These are phyloP conservation scores for Botrytis tulipae DNA, from an alignment of 2,329 filamentous ascomycete genomes.

Conservation along the genomic window DNA sequence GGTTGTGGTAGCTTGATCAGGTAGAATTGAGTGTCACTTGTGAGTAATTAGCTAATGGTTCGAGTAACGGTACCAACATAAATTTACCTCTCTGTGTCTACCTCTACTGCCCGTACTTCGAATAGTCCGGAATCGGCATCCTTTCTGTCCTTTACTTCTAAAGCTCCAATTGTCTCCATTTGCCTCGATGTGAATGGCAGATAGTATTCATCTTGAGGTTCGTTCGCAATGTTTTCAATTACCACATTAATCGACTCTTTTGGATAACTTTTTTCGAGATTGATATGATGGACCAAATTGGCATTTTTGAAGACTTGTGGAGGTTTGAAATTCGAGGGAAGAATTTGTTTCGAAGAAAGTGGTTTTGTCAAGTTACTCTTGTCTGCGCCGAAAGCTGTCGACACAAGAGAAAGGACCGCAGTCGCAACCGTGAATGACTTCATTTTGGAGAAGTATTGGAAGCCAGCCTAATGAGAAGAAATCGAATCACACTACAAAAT, in stretches of 20 bases:
- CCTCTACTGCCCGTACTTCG: constrained; percentile 64
- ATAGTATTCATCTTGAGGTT: constrained; percentile 86
- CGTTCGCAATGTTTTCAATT: constrained; percentile 79
- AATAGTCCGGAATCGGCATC: constrained; percentile 66
- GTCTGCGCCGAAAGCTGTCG: constrained; percentile 34
- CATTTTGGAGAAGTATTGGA: constrained; percentile 33
- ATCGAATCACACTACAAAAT: not conserved
- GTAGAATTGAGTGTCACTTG: constrained; percentile 76
- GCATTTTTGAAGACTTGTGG: constrained; percentile 90
- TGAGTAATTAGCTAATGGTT: constrained; percentile 30
- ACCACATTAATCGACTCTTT: constrained; percentile 92
- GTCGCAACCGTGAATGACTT: constrained; percentile 48
- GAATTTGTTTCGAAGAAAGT: constrained; percentile 56
- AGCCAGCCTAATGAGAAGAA: not conserved
- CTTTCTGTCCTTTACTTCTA: constrained; percentile 94
- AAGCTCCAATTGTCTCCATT: constrained; percentile 73
- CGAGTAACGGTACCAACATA: constrained; percentile 2
- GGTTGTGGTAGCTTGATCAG: constrained; percentile 74
- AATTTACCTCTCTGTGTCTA: constrained; percentile 56
- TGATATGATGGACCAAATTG: constrained; percentile 87
- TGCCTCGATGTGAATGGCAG: constrained; percentile 77
- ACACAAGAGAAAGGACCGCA: constrained; percentile 55
- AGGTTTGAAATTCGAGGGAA: constrained; percentile 71
- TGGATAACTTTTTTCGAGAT: constrained; percentile 88
- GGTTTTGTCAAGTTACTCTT: constrained; percentile 37